Conservation (phyloP, 2,329 filamentous ascomycete species). For the Graphilbum fragrans region DNA sequence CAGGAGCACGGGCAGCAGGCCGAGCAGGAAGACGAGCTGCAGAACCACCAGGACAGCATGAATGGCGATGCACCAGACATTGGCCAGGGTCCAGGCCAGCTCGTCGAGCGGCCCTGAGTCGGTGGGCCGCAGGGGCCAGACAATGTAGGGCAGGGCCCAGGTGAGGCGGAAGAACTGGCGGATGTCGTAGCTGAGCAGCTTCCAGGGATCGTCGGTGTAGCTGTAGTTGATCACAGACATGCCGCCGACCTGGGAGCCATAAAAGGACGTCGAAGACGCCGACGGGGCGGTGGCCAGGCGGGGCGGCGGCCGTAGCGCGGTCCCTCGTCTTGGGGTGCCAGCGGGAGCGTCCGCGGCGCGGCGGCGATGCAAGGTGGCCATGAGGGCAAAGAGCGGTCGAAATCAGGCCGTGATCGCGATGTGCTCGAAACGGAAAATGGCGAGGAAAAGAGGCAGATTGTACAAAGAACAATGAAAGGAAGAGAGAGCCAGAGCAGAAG, state of each 20-base stretch:
- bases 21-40: constrained; percentile 49
- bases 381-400: background rate
- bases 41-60: constrained; percentile 46
- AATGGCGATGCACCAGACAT: constrained; percentile 42
- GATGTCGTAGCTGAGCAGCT: constrained; percentile 38
- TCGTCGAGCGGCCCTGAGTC: constrained; percentile 48
- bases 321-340: too few relatives aligned
- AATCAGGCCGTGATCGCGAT: too few relatives aligned
- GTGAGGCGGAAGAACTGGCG: constrained; percentile 41
- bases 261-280: constrained; percentile 26
- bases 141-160: constrained; percentile 46
- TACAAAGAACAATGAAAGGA: background rate
- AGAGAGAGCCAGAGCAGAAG: background rate
- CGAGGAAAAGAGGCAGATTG: background rate
- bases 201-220: constrained; percentile 45
- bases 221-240: constrained; percentile 45
- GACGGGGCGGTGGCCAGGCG: background rate
- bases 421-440: background rate
- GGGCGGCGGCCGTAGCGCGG: background rate
- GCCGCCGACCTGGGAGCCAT: constrained; percentile 46
- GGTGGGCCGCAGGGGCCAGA: constrained; percentile 43
- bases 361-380: background rate
- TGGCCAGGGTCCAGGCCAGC: constrained; percentile 43
- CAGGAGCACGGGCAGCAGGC: constrained; percentile 40
- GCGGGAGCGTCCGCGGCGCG: too few relatives aligned